Conservation (phyloP, 2,329 filamentous ascomycete genomes). For the Trichoderma atrobrunneum region DNA sequence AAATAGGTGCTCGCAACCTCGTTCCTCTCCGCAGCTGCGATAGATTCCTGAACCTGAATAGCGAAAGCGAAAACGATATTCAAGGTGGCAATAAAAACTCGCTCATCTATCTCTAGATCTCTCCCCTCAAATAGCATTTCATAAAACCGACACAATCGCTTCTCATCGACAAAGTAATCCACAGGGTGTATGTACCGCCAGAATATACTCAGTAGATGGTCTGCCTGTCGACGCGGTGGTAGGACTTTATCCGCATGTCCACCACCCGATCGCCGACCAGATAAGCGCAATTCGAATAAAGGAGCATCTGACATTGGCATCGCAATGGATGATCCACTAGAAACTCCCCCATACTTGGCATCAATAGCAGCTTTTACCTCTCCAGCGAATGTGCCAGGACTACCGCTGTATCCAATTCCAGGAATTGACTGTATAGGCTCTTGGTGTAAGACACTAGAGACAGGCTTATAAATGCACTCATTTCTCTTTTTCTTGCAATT, state of each 20-base stretch:
- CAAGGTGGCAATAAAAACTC: neutral
- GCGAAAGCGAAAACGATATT: neutral
- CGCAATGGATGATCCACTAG: neutral
- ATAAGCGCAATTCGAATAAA: neutral
- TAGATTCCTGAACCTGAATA: neutral
- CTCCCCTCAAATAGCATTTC: neutral
- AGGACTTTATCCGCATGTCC: neutral
- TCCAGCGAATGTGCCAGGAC: neutral
- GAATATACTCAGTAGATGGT: neutral
- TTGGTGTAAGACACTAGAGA: neutral
- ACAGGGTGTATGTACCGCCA: neutral
- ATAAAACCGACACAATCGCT: neutral
- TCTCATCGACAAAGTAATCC: neutral
- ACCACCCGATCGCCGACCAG: neutral
- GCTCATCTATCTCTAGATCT: neutral
- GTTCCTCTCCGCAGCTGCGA: neutral
- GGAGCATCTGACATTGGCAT: conserved; percentile 1
- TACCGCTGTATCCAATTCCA: neutral
- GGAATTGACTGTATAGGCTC: neutral
- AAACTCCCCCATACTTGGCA: neutral
- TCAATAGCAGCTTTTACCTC: conserved; percentile 1
- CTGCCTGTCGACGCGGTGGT: neutral
- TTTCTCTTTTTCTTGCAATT: neutral
- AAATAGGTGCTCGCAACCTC: neutral
- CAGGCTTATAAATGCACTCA: neutral